phyloP scores from a whole-genome alignment of 2,329 filamentous ascomycete genomes.

The Basipetospora sp. region DNA sequence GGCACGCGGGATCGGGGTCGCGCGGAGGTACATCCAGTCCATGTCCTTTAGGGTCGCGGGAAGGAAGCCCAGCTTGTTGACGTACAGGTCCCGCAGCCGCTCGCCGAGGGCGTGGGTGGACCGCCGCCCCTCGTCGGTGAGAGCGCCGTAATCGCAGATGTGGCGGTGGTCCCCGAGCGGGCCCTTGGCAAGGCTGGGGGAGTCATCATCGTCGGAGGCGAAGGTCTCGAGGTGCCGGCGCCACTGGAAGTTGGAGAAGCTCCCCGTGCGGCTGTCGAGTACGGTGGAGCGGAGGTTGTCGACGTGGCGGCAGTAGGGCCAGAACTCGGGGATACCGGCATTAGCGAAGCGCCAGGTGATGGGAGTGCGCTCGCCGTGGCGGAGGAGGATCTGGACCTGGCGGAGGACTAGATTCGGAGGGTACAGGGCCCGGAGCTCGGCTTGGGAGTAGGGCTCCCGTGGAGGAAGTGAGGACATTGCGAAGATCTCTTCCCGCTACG shows the following conservation, averaged over 20 bases:
- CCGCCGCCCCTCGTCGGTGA: constrained; percentile 60
- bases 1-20: constrained; percentile 61
- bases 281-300: constrained; percentile 47
- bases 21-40: constrained; percentile 55
- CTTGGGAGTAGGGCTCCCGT: constrained; percentile 59
- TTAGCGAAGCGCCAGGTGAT: constrained; percentile 81
- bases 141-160: constrained; percentile 64
- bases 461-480: constrained; percentile 67
- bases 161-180: constrained; percentile 57
- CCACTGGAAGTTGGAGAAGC: constrained; percentile 39
- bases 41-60: constrained; percentile 35
- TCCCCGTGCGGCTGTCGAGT: constrained; percentile 20
- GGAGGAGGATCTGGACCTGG: constrained; percentile 74
- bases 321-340: constrained; percentile 51
- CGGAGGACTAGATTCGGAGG: constrained; percentile 67
- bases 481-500: no score
- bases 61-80: constrained; percentile 60
- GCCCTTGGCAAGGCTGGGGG: constrained; percentile 55
- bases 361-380: constrained; percentile 70
- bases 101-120: constrained; percentile 56
- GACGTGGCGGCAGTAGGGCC: constrained; percentile 80
- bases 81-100: constrained; percentile 56
- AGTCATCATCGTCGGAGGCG: constrained; percentile 51
- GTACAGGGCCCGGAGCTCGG: constrained; percentile 71
- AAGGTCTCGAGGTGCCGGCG: constrained; percentile 73